Percentiles rank a stretch among this genome's conserved stretches.
phyloP scores from a whole-genome alignment of 768 basidiomycete genomes.

The Russula brevipes region DNA sequence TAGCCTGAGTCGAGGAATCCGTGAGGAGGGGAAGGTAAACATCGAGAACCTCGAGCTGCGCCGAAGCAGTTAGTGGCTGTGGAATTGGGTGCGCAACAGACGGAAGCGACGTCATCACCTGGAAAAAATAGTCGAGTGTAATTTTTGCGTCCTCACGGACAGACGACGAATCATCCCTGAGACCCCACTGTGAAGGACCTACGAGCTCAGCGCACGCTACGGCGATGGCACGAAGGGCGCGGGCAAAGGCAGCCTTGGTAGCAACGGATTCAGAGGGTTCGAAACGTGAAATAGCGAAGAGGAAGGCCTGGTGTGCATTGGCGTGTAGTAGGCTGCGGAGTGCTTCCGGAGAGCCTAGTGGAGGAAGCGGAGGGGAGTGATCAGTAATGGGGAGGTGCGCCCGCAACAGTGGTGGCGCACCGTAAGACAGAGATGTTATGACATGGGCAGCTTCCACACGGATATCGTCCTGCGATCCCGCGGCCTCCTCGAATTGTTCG shows the following conservation, averaged over 20 bases:
- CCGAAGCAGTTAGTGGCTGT: constrained; percentile 6
- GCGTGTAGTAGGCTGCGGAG: constrained; percentile 51
- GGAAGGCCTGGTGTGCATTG: constrained; percentile 54
- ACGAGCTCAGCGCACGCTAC: constrained; percentile 59
- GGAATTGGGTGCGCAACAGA: background rate
- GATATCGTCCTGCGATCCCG: constrained; percentile 44
- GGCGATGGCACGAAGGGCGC: constrained; percentile 57
- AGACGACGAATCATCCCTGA: constrained; percentile 42
- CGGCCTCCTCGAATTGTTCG: constrained; percentile 32
- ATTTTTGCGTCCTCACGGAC: constrained; percentile 48
- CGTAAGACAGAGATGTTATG: constrained; percentile 67
- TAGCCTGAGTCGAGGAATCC: constrained; percentile 39
- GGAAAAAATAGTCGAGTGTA: constrained; percentile 56
- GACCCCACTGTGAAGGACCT: constrained; percentile 65
- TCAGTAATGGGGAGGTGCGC: background rate
- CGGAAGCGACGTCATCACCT: constrained; percentile 37
- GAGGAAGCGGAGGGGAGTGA: background rate
- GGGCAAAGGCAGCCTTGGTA: constrained; percentile 54
- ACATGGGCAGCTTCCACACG: constrained; percentile 72
- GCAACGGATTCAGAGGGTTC: constrained; percentile 35
- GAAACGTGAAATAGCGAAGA: constrained; percentile 56
- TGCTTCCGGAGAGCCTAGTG: constrained; percentile 55
- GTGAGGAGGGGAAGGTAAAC: constrained; percentile 60
- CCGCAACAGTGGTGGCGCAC: constrained; percentile 31
- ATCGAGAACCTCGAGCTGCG: constrained; percentile 56